Evolutionary conservation across 495 filamentous ascomycete species (phyloP).

Genomic region (Lophium mytilinum): DNA sequence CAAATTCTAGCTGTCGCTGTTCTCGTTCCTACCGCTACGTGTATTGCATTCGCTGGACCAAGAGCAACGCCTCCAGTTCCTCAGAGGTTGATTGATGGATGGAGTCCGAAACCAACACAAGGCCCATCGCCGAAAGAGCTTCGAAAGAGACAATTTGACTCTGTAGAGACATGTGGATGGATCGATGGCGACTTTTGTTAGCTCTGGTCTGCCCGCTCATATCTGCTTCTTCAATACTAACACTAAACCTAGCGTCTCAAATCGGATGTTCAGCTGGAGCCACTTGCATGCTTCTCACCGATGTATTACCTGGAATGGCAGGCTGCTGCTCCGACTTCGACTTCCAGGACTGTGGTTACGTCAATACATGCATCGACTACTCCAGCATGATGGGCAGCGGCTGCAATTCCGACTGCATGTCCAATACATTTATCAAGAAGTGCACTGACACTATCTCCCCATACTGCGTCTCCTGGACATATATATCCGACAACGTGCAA

Average conservation of each 20-base stretch:
- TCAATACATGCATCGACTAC: constrained; percentile 19
- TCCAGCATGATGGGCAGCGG: neutral
- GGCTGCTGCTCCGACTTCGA: constrained; percentile 19
- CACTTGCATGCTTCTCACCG: constrained; percentile 19
- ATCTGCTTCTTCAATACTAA: neutral
- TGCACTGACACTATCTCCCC: constrained; percentile 10
- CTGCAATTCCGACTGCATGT: constrained; percentile 10
- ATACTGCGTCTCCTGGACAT: constrained; percentile 25
- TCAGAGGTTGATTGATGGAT: constrained; percentile 5
- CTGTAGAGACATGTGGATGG: constrained; percentile 19
- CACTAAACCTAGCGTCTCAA: constrained; percentile 4
- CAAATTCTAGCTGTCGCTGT: constrained; percentile 5
- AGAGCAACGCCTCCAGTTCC: constrained; percentile 6
- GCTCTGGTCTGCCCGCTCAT: neutral
- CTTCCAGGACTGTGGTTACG: constrained; percentile 20
- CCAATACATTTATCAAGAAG: constrained; percentile 21
- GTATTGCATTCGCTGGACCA: constrained; percentile 19
- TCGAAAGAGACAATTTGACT: constrained; percentile 4
- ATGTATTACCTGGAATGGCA: constrained; percentile 11
- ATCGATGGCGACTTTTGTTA: constrained; percentile 10
- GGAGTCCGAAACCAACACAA: constrained; percentile 16
- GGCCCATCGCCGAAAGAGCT: constrained; percentile 16
- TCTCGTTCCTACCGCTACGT: constrained; percentile 3
- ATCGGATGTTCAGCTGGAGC: constrained; percentile 5
- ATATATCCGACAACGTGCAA: constrained; percentile 8